phyloP scores from a whole-genome alignment of 768 basidiomycete genomes.

The Lactarius akahatsu region DNA sequence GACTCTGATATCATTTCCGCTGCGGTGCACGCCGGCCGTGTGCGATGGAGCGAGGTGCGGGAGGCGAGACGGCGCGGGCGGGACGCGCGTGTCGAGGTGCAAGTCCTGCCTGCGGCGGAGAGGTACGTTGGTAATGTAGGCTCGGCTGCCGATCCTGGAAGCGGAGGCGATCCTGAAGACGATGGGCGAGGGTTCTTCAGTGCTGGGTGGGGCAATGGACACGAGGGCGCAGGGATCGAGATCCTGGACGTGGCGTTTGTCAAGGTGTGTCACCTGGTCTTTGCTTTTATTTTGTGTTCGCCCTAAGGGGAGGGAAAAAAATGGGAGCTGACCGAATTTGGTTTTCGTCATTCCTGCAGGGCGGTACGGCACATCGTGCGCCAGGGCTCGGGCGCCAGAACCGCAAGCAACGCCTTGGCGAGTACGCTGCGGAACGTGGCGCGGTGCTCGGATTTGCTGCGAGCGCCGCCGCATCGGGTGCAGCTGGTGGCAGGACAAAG shows the following conservation, averaged over 20 bases:
- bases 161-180: constrained; percentile 42
- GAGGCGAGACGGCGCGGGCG: constrained; percentile 40
- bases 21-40: constrained; percentile 62
- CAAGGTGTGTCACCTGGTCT: constrained; percentile 45
- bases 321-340: neutral
- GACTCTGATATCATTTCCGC: constrained; percentile 72
- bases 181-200: constrained; percentile 64
- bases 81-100: constrained; percentile 44
- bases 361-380: constrained; percentile 53
- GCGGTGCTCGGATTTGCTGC: constrained; percentile 41
- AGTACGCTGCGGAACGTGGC: constrained; percentile 61
- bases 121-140: constrained; percentile 47
- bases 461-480: constrained; percentile 17
- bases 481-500: constrained; percentile 21
- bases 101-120: constrained; percentile 44
- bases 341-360: constrained; percentile 37
- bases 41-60: constrained; percentile 44
- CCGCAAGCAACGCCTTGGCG: constrained; percentile 62
- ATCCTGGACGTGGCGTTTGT: constrained; percentile 63
- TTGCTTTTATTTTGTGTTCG: neutral
- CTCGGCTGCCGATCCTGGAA: constrained; percentile 24
- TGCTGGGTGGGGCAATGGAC: constrained; percentile 74
- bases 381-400: constrained; percentile 52
- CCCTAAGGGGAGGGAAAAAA: neutral
- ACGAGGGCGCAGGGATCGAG: constrained; percentile 76